These are phyloP conservation scores for Pseudocercospora musae DNA, from an alignment of 2,329 filamentous ascomycete genomes.

Conservation along the genomic window DNA sequence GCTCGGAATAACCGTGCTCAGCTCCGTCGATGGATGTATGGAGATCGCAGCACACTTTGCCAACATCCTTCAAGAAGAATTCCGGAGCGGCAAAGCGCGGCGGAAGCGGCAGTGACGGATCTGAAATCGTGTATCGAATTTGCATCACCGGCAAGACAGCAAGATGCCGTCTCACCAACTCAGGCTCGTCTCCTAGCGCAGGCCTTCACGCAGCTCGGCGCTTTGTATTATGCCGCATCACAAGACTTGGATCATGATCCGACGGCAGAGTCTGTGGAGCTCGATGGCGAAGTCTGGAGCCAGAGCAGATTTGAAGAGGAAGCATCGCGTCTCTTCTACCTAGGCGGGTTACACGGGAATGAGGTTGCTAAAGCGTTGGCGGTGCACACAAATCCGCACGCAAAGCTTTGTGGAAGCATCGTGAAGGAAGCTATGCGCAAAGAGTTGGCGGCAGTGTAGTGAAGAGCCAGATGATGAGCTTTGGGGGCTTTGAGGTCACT, in stretches of 20 bases:
- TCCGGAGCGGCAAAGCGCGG: slow-evolving; percentile 8
- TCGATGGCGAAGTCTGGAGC: slow-evolving; percentile 34
- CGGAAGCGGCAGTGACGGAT: slow-evolving; percentile 32
- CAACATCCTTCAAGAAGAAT: slow-evolving; percentile 8
- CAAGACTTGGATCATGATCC: slow-evolving; percentile 21
- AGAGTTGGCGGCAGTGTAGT: slow-evolving; percentile 43
- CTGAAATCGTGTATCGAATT: slow-evolving; percentile 53
- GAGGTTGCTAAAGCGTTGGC: slow-evolving; percentile 56
- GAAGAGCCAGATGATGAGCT: not conserved
- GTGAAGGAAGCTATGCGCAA: slow-evolving; percentile 58
- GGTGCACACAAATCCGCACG: slow-evolving; percentile 60
- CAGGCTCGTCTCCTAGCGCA: slow-evolving; percentile 65
- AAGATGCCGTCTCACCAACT: slow-evolving; percentile 58
- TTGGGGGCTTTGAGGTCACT: too few species aligned
- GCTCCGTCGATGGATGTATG: slow-evolving; percentile 44
- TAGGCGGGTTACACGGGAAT: slow-evolving; percentile 55
- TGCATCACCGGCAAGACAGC: slow-evolving; percentile 53
- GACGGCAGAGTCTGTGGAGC: slow-evolving; percentile 29
- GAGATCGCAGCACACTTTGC: slow-evolving; percentile 46
- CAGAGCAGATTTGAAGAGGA: slow-evolving; percentile 48
- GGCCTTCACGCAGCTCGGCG: slow-evolving; percentile 62
- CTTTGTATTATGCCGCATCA: slow-evolving; percentile 28
- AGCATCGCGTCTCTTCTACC: slow-evolving; percentile 54
- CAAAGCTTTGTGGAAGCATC: slow-evolving; percentile 60
- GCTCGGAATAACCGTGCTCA: slow-evolving; percentile 74